Evolutionary conservation across 192 early-diverging fungal genomes (phyloP).

Genomic region (Backusella macrospora): DNA sequence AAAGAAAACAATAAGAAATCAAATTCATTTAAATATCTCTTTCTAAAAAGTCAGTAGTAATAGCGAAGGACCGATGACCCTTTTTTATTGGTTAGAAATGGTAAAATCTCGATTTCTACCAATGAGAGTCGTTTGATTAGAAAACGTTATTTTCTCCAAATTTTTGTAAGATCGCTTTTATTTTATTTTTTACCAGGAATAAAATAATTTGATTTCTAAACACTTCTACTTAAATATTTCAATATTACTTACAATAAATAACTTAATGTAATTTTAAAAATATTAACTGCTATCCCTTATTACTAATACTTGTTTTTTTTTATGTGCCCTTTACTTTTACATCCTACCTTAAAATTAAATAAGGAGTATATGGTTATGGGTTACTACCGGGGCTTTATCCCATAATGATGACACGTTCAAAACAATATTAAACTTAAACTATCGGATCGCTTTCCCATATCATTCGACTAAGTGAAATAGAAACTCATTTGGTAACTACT

Average conservation of each 20-base stretch:
- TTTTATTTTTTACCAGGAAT: neutral
- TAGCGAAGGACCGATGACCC: neutral
- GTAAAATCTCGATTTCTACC: neutral
- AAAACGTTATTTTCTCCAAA: neutral
- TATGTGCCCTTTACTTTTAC: neutral
- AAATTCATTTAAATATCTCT: neutral
- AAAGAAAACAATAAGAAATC: neutral
- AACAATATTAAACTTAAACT: no score
- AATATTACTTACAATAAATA: neutral
- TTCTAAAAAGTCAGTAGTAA: neutral
- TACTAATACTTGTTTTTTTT: neutral
- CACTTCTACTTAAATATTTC: neutral
- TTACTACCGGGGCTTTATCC: no score
- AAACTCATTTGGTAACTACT: no score
- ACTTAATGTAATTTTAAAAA: neutral
- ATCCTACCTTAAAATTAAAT: neutral
- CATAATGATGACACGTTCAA: no score
- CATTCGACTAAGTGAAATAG: no score
- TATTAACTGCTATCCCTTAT: neutral
- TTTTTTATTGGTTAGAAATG: conserved; percentile 9
- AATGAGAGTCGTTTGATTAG: neutral
- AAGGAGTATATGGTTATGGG: neutral
- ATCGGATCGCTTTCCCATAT: no score
- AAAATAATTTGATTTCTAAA: neutral
- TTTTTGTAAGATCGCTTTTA: neutral